Base-by-base conservation (phyloP, 176 grass and related monocot genomes). In the Rhynchospora breviuscula region DNA sequence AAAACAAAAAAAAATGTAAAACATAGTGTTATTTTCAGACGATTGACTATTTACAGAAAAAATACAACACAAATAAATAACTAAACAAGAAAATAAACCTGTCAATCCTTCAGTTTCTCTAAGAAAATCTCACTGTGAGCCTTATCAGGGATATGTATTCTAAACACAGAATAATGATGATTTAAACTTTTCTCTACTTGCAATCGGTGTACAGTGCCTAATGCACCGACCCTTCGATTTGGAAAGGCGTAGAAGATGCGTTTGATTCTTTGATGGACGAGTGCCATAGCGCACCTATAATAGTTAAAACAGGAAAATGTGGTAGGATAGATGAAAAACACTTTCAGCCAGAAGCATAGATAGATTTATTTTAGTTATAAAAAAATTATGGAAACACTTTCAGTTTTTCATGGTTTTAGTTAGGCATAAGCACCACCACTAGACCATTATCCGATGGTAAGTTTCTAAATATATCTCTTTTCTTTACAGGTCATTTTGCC, bases 131-230 rank as follows among this genome's bases (percentile, higher is more conserved):
- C 25, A 64, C 75, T 3, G 70, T 87, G 63, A 54, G 65, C 78
- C 63, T 87, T 63, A 46, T 88, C 83, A 58, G 89, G 87, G 81
- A 95, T 85, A 82, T 67, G 83, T 62, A 95, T 46, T 79, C 86
- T 89, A 85, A 90, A 95, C 14, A 95, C 95, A 2, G 86, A 91
- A 80, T 98, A 98, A 65, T 90, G 95, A 82, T 98, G 96, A 86
- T 98, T 98, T 57, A 98, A 57, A 84, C 93, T 98, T 91, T 87
- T 98, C 86, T 98, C 74, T 77, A 91, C 91, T 10, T 98, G 95
- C 59, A 98, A 83, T 45, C 85, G 90, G 84, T 88, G 86, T 53
- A 98, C 91, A 54, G 87, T 87, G 18, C 88, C 92, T 2, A 95
- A 45, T 45, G 91, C 95, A 79, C 95, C 92, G 0, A 47, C 62